Conservation (phyloP, 2,329 filamentous ascomycete species). For the Xylaria arbuscula region DNA sequence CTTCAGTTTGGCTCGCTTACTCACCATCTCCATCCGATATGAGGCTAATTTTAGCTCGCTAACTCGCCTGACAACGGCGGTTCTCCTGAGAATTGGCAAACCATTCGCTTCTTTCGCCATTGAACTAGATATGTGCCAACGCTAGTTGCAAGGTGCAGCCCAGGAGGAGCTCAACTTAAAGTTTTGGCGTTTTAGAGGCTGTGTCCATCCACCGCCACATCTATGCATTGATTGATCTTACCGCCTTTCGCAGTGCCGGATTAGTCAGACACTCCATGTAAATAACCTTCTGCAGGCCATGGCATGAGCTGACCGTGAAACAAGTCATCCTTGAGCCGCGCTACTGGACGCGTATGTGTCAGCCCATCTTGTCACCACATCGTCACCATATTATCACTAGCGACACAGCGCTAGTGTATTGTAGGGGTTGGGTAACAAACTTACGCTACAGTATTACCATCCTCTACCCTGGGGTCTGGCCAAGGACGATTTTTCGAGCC, state of each 20-base stretch:
- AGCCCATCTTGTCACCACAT: conserved; percentile 13
- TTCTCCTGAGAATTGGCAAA: background rate
- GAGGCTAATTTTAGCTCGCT: conserved; percentile 28
- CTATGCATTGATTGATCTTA: conserved; percentile 8
- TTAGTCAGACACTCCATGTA: conserved; percentile 21
- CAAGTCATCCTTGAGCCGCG: conserved; percentile 8
- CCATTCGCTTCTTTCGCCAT: background rate
- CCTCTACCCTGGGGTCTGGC: background rate
- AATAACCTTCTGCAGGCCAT: conserved; percentile 13
- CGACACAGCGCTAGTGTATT: background rate
- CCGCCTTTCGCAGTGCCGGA: background rate
- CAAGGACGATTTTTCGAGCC: background rate
- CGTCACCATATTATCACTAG: background rate
- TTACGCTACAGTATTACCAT: background rate
- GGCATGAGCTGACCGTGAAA: conserved; percentile 15
- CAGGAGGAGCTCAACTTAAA: background rate
- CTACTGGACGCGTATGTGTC: conserved; percentile 2
- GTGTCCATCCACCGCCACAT: background rate
- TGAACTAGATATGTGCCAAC: background rate
- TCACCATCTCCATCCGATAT: conserved; percentile 11
- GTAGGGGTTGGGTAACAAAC: conserved; percentile 2
- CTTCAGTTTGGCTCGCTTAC: conserved; percentile 23
- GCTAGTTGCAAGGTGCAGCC: background rate
- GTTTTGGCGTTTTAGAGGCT: background rate
- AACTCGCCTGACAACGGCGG: background rate